Conservation (phyloP, 306 rosid genomes). For the Lupinus albus region DNA sequence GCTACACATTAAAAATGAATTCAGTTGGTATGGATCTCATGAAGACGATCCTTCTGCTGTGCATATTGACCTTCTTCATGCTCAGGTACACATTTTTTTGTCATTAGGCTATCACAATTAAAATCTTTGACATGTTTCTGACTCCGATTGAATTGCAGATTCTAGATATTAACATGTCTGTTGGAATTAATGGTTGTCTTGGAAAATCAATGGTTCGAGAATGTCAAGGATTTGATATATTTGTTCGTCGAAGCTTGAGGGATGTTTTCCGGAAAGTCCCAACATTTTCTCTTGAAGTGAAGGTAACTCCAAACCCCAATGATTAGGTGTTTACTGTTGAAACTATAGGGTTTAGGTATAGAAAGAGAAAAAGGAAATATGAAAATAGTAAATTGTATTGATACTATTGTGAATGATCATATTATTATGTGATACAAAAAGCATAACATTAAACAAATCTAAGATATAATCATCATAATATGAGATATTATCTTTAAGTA, state of each 20-base stretch:
- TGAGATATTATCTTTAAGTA: no score
- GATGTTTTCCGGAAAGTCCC: conserved; percentile 96
- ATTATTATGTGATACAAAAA: no score
- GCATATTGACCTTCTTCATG: conserved; percentile 83
- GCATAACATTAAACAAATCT: no score
- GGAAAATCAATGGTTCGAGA: conserved; percentile 94
- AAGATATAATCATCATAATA: no score
- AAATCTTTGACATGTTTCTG: conserved; percentile 34
- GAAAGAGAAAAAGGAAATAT: no score
- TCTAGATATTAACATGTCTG: conserved; percentile 88
- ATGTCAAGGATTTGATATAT: conserved; percentile 85
- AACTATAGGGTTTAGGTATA: no score
- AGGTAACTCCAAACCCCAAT: conserved; percentile 54
- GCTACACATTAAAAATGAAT: conserved; percentile 76
- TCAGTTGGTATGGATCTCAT: conserved; percentile 87
- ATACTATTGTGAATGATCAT: no score
- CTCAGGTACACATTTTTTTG: conserved; percentile 64
- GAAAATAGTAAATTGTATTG: no score
- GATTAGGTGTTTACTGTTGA: conserved; percentile 22
- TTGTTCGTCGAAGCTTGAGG: conserved; percentile 92
- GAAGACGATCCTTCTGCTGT: conserved; percentile 92
- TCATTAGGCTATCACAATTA: conserved; percentile 4
- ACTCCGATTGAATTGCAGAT: conserved; percentile 62
- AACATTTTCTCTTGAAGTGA: conserved; percentile 85
- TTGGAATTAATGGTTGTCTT: conserved; percentile 73